Evolutionary conservation across 306 rosid species (phyloP).

Genomic region (Sicyos edulis): DNA sequence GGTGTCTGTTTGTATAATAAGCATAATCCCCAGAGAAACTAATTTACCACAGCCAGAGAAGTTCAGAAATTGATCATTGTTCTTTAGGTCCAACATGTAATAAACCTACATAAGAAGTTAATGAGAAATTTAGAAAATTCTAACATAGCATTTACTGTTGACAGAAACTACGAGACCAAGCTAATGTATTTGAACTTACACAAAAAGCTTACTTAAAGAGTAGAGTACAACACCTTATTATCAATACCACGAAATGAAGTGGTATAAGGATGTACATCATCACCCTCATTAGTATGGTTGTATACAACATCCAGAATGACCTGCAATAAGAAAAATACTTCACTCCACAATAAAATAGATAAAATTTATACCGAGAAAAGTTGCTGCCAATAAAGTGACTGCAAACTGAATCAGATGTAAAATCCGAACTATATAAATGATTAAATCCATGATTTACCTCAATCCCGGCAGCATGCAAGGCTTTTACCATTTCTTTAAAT

Average conservation of each 20-base stretch:
- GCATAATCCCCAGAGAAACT: conserved; percentile 14
- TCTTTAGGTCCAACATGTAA: conserved; percentile 69
- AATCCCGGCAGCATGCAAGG: conserved; percentile 87
- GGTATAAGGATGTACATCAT: conserved; percentile 60
- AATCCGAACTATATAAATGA: conserved; percentile 18
- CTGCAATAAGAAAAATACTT: conserved; percentile 33
- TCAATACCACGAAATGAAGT: conserved; percentile 97
- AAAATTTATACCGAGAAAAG: conserved; percentile 2
- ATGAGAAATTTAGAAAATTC: not conserved
- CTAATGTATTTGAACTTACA: not conserved
- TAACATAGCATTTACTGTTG: not conserved
- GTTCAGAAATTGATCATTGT: conserved; percentile 61
- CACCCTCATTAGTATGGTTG: conserved; percentile 91
- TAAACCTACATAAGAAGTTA: conserved; percentile 52
- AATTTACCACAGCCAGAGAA: conserved; percentile 89
- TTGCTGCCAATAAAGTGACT: not conserved
- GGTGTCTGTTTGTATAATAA: conserved; percentile 9
- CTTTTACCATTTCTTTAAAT: conserved; percentile 90
- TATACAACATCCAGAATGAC: conserved; percentile 96
- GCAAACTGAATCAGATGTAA: not conserved
- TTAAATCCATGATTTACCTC: conserved; percentile 51
- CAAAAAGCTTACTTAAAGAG: conserved; percentile 3
- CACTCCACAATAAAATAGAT: conserved; percentile 17
- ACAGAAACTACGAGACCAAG: not conserved
- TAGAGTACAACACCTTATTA: conserved; percentile 57